A percentile compares a stretch with the other conserved stretches of the same genome.
Conservation (phyloP, 2,329 filamentous ascomycete species). For the Colletotrichum zoysiae region DNA sequence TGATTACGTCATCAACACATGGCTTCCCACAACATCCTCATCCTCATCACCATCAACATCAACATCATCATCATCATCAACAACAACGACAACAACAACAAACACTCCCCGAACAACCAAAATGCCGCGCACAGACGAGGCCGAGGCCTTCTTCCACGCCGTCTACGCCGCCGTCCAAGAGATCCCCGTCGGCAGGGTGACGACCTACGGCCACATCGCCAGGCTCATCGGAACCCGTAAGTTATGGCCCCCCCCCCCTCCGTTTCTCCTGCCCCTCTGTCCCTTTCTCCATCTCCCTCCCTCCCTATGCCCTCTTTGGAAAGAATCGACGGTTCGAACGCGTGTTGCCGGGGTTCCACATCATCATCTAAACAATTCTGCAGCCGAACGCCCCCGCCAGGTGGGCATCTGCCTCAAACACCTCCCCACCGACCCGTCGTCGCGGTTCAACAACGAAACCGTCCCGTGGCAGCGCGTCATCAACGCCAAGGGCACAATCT, state of each 20-base stretch:
- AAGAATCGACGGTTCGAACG: too few species aligned
- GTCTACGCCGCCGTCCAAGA: constrained; percentile 90
- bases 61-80: too few species aligned
- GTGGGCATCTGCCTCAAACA: constrained; percentile 93
- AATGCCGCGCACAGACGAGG: constrained; percentile 82
- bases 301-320: not conserved
- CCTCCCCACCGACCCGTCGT: constrained; percentile 69
- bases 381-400: constrained; percentile 81
- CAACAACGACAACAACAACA: too few species aligned
- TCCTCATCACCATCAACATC: not conserved
- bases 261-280: too few species aligned
- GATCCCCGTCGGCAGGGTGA: constrained; percentile 86
- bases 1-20: not conserved
- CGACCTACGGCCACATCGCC: constrained; percentile 87
- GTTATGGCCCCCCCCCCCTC: constrained; percentile 45
- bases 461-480: constrained; percentile 97
- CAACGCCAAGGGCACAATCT: constrained; percentile 88
- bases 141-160: constrained; percentile 77
- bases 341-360: too few species aligned
- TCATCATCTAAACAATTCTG: too few species aligned
- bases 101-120: not conserved
- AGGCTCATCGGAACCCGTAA: constrained; percentile 78
- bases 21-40: not conserved
- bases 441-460: constrained; percentile 77
- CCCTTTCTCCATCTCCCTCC: not conserved